These are phyloP conservation scores for Lepiota brunneoincarnata DNA, from an alignment of 768 basidiomycete genomes.

Conservation along the genomic window DNA sequence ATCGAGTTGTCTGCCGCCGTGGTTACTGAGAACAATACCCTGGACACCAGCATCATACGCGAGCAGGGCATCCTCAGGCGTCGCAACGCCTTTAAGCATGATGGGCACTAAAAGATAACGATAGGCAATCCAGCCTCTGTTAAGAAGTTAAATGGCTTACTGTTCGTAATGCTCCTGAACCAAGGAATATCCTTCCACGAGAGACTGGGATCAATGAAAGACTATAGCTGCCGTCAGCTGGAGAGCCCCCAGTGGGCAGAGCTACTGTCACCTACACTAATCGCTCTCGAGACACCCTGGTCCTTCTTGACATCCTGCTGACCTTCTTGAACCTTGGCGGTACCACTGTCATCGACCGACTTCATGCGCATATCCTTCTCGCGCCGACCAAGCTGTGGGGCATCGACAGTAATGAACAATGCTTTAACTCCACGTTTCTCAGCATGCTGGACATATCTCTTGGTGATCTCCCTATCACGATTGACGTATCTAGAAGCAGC, in stretches of 20 bases:
- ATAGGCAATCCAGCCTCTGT: not conserved
- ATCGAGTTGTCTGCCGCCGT: conserved; percentile 77
- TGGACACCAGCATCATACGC: conserved; percentile 76
- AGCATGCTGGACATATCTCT: conserved; percentile 85
- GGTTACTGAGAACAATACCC: conserved; percentile 83
- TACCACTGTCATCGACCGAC: conserved; percentile 77
- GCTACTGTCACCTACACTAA: conserved; percentile 58
- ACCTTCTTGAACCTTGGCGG: conserved; percentile 52
- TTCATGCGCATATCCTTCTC: conserved; percentile 99
- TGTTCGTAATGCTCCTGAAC: conserved; percentile 77
- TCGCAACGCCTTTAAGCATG: conserved; percentile 80
- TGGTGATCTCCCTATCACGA: conserved; percentile 81
- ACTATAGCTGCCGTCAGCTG: conserved; percentile 36
- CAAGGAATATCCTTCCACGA: conserved; percentile 84
- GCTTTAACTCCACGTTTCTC: conserved; percentile 89
- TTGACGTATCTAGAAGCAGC: conserved; percentile 72
- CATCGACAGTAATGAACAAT: conserved; percentile 98
- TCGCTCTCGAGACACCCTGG: conserved; percentile 92
- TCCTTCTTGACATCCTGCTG: conserved; percentile 66
- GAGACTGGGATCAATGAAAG: conserved; percentile 92
- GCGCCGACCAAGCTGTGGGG: conserved; percentile 90
- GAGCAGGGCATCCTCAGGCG: conserved; percentile 66
- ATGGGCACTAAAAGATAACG: conserved; percentile 66
- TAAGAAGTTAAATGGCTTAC: conserved; percentile 41
- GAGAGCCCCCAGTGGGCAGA: not conserved